These are phyloP conservation scores for Fusarium sp. DNA, from an alignment of 2,329 filamentous ascomycete species.

Conservation along the genomic window DNA sequence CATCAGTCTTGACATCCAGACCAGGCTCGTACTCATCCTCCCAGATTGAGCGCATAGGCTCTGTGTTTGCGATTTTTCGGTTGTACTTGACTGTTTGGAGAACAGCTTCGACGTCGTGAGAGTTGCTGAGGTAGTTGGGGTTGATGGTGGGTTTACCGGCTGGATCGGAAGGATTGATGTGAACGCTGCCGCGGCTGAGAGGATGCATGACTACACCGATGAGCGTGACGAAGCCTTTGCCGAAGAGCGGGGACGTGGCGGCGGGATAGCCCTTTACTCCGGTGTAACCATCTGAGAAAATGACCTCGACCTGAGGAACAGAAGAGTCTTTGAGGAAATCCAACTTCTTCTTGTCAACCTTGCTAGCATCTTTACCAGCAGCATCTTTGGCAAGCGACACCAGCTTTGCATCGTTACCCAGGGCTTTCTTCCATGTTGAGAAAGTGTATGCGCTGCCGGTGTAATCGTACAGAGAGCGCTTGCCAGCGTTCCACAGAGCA, in stretches of 20 bases:
- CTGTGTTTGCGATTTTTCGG: constrained; percentile 44
- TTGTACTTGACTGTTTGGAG: constrained; percentile 45
- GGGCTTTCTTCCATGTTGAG: constrained; percentile 33
- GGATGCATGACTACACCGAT: constrained; percentile 69
- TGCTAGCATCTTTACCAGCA: constrained; percentile 40
- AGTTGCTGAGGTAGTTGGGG: constrained; percentile 40
- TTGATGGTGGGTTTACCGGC: constrained; percentile 35
- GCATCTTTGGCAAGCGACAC: constrained; percentile 35
- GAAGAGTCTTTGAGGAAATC: constrained; percentile 47
- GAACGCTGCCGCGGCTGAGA: constrained; percentile 50
- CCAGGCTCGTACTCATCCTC: constrained; percentile 48
- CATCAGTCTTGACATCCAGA: constrained; percentile 30
- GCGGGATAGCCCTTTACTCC: constrained; percentile 43
- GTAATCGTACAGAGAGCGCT: constrained; percentile 35
- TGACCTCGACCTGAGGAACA: constrained; percentile 42
- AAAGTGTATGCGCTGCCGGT: constrained; percentile 33
- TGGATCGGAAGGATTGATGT: constrained; percentile 31
- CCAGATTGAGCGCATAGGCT: constrained; percentile 46
- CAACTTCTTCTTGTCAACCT: constrained; percentile 52
- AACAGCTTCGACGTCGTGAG: constrained; percentile 46
- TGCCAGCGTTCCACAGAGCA: constrained; percentile 29
- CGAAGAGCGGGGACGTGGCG: constrained; percentile 35
- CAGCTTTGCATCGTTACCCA: constrained; percentile 22
- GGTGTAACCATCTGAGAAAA: constrained; percentile 45
- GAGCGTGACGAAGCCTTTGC: constrained; percentile 53